Evolutionary conservation across 2,329 filamentous ascomycete species (phyloP).

Genomic region (Drechslerella coelobrocha): DNA sequence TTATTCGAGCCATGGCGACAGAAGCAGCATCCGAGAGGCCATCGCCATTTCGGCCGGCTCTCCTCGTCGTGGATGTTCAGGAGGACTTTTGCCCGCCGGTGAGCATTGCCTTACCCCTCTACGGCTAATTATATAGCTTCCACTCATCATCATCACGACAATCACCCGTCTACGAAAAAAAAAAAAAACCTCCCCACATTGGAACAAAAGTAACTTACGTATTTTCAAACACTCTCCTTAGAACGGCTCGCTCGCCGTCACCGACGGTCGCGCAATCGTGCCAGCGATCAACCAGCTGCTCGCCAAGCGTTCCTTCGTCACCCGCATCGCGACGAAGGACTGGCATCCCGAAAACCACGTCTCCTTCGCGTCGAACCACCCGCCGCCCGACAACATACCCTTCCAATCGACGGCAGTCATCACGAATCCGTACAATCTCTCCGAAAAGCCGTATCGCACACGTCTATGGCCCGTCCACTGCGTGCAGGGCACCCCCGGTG

Average conservation of each 20-base stretch:
- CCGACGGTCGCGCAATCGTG: conserved; percentile 73
- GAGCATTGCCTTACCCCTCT: conserved; percentile 23
- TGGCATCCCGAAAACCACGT: conserved; percentile 83
- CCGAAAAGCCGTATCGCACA: conserved; percentile 68
- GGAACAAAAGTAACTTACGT: neutral
- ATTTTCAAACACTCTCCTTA: conserved; percentile 59
- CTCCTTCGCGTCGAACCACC: conserved; percentile 86
- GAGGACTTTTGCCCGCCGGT: conserved; percentile 70
- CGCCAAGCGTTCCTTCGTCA: conserved; percentile 68
- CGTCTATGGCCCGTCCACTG: conserved; percentile 91
- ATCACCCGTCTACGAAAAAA: neutral
- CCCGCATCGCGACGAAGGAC: conserved; percentile 88
- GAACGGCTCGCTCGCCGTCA: conserved; percentile 85
- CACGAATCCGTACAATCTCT: conserved; percentile 69
- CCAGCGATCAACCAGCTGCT: conserved; percentile 78
- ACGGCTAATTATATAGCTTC: no score
- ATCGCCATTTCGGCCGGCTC: conserved; percentile 62
- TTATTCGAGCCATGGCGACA: no score
- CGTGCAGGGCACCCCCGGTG: conserved; percentile 75
- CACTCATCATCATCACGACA: neutral
- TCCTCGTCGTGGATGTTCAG: conserved; percentile 85
- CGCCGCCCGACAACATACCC: conserved; percentile 67
- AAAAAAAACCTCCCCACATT: conserved; percentile 22
- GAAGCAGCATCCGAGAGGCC: no score
- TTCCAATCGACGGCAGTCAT: conserved; percentile 72